These are phyloP conservation scores for Russula sp. DNA, from an alignment of 768 basidiomycete species.

Conservation along the genomic window DNA sequence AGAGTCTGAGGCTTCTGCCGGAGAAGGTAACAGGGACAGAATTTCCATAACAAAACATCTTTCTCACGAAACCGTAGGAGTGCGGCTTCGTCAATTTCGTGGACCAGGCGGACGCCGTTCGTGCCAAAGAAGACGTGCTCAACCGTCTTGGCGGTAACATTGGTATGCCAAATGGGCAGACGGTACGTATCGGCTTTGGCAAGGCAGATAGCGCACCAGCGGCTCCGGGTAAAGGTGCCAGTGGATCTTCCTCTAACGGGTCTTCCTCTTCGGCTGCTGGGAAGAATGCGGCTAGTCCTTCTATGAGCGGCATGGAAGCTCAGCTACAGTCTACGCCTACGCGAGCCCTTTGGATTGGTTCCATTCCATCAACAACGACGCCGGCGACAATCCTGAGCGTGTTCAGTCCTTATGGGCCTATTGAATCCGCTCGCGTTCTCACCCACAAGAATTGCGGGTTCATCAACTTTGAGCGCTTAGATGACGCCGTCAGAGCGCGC, in stretches of 20 bases:
- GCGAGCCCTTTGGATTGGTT: constrained; percentile 95
- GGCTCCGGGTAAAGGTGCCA: constrained; percentile 73
- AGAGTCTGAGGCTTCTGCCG: constrained; percentile 88
- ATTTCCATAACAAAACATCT: not conserved
- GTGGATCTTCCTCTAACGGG: constrained; percentile 54
- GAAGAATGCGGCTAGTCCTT: constrained; percentile 47
- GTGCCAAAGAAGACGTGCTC: constrained; percentile 95
- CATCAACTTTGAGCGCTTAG: constrained; percentile 95
- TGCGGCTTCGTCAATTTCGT: constrained; percentile 99
- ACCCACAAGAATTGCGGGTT: constrained; percentile 98
- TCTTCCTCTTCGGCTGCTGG: constrained; percentile 50
- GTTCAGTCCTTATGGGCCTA: constrained; percentile 95
- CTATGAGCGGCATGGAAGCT: constrained; percentile 68
- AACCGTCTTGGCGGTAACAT: constrained; percentile 93
- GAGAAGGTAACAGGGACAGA: constrained; percentile 71
- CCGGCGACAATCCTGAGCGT: constrained; percentile 92
- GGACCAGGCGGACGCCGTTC: constrained; percentile 90
- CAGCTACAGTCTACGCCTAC: constrained; percentile 90
- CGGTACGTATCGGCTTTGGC: constrained; percentile 96
- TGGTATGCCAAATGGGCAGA: constrained; percentile 90
- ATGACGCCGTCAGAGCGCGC: constrained; percentile 92
- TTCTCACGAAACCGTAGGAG: constrained; percentile 48
- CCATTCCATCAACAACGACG: constrained; percentile 91
- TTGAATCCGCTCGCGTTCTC: constrained; percentile 92
- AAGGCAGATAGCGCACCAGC: constrained; percentile 96